Base-by-base conservation (phyloP, 805 yeast genomes). In the Candida odintsovae region DNA sequence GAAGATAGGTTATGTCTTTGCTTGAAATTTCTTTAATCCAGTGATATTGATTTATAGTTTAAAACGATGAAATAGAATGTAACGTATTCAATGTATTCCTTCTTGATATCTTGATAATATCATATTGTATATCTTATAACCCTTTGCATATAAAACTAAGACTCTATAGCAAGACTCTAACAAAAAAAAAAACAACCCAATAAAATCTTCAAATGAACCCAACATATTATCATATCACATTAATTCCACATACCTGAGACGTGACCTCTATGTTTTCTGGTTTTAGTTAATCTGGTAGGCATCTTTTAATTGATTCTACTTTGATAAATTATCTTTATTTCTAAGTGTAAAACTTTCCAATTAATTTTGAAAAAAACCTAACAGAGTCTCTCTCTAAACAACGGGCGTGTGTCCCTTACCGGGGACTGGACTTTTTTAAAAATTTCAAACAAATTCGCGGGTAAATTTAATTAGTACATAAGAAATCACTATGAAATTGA, bases 201-300 rank as follows among this genome's bases (percentile, higher is more conserved):
- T 3, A 4, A 13, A 28, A 28, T 4, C 13, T 7, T n/a, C 31
- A 13, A 28, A 28, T 28, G 31, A 28, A 28, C 31, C 6, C 28
- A 12, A 15, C 10, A n/a, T 33, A 7, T 12, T 7, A 3, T 16
- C 36, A 5, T 33, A 4, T 18, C 12, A 8, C 11, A 6, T 11
- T 4, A 13, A 10, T 11, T 40, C 46, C 66, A 82, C 95, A 80
- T 86, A 87, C 95, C 95, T 73, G 97, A 88, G 77, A 94, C 98
- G 96, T 94, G 85, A 80, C 99, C 99, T 87, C 99, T 90, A 86
- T 89, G 97, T 83, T 94, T 94, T 87, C 99, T 90, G 78, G 98
- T 94, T 78, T 94, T 90, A 71, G 95, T 86, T 73, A 88, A 84
- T 88, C 98, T 90, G 83, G 97, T 87, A 76, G 98, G 98, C 98